Percentiles rank a stretch among this genome's conserved stretches.
Conservation (phyloP, 2,329 filamentous ascomycete species). For the Chaetomiaceae sp. region DNA sequence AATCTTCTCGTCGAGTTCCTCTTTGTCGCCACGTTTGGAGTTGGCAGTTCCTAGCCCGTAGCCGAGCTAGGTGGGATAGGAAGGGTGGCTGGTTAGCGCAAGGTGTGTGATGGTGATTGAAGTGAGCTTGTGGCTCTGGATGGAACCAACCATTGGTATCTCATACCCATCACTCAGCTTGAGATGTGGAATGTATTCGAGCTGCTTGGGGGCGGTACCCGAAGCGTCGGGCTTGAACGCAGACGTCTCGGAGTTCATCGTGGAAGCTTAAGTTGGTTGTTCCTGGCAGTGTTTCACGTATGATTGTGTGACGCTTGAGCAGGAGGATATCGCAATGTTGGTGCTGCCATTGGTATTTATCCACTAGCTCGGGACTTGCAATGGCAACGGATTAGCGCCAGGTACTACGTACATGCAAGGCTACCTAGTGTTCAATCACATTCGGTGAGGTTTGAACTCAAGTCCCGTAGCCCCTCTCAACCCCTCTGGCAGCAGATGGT, state of each 20-base stretch:
- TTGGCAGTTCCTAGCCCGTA: constrained; percentile 68
- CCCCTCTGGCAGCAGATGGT: too few relatives aligned
- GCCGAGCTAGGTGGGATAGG: constrained; percentile 44
- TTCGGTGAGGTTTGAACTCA: too few relatives aligned
- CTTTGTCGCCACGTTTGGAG: constrained; percentile 48
- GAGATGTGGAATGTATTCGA: constrained; percentile 45
- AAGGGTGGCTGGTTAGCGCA: neutral
- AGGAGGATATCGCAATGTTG: too few relatives aligned
- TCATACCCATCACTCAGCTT: constrained; percentile 69
- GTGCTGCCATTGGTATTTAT: too few relatives aligned
- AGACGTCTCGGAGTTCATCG: constrained; percentile 40
- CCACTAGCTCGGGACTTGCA: too few relatives aligned
- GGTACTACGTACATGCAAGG: too few relatives aligned
- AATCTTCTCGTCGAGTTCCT: constrained; percentile 49
- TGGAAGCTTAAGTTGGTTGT: too few relatives aligned
- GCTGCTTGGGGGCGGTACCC: constrained; percentile 36
- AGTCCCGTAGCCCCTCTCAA: too few relatives aligned
- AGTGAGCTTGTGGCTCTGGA: neutral
- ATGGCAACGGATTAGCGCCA: too few relatives aligned
- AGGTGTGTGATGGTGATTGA: constrained; percentile 2
- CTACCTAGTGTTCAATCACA: too few relatives aligned
- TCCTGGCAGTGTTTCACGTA: too few relatives aligned
- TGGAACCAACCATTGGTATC: constrained; percentile 57
- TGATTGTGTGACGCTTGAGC: too few relatives aligned
- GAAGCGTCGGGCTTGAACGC: constrained; percentile 36